Evolutionary conservation across 495 filamentous ascomycete genomes (phyloP), one percentile per base, ranked within the genome.

Genomic region (Aspergillus incahuasiensis): DNA sequence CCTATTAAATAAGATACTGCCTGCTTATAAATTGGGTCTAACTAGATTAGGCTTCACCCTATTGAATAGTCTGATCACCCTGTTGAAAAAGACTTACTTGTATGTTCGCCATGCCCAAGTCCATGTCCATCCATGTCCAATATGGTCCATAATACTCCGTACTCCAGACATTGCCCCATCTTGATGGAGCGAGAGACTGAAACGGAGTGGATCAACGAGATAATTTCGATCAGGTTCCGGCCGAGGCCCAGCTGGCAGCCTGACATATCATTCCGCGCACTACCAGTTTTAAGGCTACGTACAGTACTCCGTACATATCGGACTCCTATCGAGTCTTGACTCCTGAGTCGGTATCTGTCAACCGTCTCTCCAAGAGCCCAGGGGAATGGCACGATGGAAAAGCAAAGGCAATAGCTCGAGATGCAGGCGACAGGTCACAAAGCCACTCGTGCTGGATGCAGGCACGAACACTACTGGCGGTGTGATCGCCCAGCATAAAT

Each of bases 401-500:
- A 25, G 43, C 19, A 50, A 49, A 56, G 41, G 46, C 20, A 39
- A 56, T 32, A 40, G 38, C 38, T 18, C 18, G 4, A 12, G 47
- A 22, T 39, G 20, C 48, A 50, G 34, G 21, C 40, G 19, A 13
- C 18, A 18, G 18, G 16, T 38, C 45, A n/a, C 30, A 47, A n/a
- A 42, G 46, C 48, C 30, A 58, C 56, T 43, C 54, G 50, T 24
- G 44, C 21, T 40, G 21, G 24, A 39, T 56, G 55, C 55, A 57
- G 55, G 57, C n/a, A n/a, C n/a, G n/a, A n/a, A n/a, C n/a, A n/a
- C n/a, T 59, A 59, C 51, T 60, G 48, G 52, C 57, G 57, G 57
- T 60, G 57, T 60, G 57, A 55, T 52, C 48, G 16, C 25, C 22
- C 40, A 39, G 55, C 48, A 43, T 30, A 24, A 45, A 48, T 56